Evolutionary conservation across 2,329 filamentous ascomycete species (phyloP).

Genomic region (Paracamarosporium sp.): DNA sequence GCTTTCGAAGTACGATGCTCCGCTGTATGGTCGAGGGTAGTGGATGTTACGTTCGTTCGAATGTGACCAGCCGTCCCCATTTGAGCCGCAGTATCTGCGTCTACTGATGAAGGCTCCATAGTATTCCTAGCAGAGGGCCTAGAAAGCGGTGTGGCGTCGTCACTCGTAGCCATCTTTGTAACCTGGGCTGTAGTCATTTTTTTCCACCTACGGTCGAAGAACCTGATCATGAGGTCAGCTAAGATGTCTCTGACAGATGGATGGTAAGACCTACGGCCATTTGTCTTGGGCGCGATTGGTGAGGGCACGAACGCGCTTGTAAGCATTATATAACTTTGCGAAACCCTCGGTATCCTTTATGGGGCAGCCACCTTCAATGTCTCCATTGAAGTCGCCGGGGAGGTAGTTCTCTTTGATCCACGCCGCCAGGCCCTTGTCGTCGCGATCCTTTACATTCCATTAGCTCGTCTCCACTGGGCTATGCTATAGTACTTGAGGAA

Average conservation of each 20-base stretch:
- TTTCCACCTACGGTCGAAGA: constrained; percentile 32
- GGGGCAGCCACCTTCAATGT: constrained; percentile 7
- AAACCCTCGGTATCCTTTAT: constrained; percentile 32
- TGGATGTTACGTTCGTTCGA: background rate
- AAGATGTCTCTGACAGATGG: background rate
- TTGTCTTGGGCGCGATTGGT: constrained; percentile 39
- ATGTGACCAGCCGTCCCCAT: background rate
- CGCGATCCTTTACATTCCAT: constrained; percentile 4
- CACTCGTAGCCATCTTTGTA: background rate
- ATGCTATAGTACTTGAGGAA: background rate
- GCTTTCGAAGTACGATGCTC: background rate
- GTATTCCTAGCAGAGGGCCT: background rate
- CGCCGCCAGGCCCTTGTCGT: constrained; percentile 26
- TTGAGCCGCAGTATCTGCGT: background rate
- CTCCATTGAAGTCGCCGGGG: constrained; percentile 10
- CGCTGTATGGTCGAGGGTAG: background rate
- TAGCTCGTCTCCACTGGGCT: background rate
- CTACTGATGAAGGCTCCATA: background rate
- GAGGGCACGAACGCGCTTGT: constrained; percentile 33
- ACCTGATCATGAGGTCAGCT: constrained; percentile 8
- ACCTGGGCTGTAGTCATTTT: constrained; percentile 21
- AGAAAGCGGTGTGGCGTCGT: background rate
- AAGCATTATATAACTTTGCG: constrained; percentile 32
- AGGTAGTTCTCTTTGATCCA: constrained; percentile 35
- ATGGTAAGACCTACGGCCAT: constrained; percentile 26